Percentiles rank a stretch among this genome's conserved stretches.
These are phyloP conservation scores for Fusarium tupiense DNA, from an alignment of 2,329 filamentous ascomycete species.

Conservation along the genomic window DNA sequence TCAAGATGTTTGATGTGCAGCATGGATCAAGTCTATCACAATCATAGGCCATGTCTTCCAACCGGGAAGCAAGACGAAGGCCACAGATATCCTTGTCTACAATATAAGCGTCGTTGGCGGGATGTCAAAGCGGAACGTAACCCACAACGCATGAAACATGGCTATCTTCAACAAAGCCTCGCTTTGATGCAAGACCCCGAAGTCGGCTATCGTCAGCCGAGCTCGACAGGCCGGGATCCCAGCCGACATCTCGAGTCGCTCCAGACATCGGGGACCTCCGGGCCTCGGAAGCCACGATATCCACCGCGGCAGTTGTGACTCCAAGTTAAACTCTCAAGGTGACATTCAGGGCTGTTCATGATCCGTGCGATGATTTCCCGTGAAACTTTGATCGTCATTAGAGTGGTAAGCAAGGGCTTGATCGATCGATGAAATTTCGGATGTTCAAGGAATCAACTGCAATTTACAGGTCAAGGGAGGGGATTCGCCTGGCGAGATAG, in stretches of 20 bases:
- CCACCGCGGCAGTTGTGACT: neutral
- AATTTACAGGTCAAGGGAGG: neutral
- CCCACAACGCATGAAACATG: neutral
- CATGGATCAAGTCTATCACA: neutral
- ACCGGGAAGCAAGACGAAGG: neutral
- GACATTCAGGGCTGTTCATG: neutral
- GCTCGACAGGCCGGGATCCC: neutral
- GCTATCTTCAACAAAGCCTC: neutral
- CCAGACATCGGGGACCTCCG: neutral
- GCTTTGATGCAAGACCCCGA: neutral
- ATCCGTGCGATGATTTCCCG: neutral
- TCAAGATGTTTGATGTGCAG: neutral
- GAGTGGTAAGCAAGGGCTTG: neutral
- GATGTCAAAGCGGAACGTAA: neutral
- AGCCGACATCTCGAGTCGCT: neutral
- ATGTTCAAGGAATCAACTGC: neutral
- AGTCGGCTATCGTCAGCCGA: neutral
- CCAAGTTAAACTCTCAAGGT: neutral
- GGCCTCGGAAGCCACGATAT: neutral
- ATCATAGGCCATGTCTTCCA: neutral
- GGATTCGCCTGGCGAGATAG: neutral
- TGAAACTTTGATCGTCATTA: neutral
- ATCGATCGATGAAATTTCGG: constrained; percentile 1
- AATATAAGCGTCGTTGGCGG: neutral
- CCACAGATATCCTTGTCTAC: neutral